Evolutionary conservation across 2,329 filamentous ascomycete species (phyloP).

Genomic region (Teratosphaeria viscida): DNA sequence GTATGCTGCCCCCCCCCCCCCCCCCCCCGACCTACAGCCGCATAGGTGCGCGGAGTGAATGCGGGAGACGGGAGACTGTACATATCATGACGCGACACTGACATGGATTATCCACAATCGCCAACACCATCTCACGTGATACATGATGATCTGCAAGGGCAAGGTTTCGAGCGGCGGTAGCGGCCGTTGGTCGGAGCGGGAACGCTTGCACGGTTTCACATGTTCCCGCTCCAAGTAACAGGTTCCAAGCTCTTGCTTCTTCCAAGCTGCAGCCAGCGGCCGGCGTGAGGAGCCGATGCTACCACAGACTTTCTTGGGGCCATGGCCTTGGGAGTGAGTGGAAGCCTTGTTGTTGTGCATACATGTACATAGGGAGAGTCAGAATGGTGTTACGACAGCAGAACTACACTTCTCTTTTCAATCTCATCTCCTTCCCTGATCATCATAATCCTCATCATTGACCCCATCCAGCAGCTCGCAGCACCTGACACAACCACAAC

Average conservation of each 20-base stretch:
- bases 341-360: background rate
- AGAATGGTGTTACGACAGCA: background rate
- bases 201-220: background rate
- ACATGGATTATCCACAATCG: background rate
- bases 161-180: background rate
- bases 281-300: conserved; percentile 7
- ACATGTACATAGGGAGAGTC: background rate
- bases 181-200: background rate
- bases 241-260: background rate
- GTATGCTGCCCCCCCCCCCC: too few species aligned
- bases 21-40: background rate
- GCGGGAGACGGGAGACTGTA: background rate
- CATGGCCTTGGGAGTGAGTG: background rate
- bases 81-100: background rate
- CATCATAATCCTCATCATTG: background rate
- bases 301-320: background rate
- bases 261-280: background rate
- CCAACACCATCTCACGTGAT: background rate
- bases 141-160: background rate
- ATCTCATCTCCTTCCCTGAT: background rate
- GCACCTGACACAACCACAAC: background rate
- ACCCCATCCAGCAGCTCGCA: background rate
- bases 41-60: background rate
- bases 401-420: background rate
- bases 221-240: background rate